Percentiles rank a stretch among this genome's conserved stretches.
These are phyloP conservation scores for Fusarium pseudonygamai DNA, from an alignment of 2,329 filamentous ascomycete species.

Conservation along the genomic window DNA sequence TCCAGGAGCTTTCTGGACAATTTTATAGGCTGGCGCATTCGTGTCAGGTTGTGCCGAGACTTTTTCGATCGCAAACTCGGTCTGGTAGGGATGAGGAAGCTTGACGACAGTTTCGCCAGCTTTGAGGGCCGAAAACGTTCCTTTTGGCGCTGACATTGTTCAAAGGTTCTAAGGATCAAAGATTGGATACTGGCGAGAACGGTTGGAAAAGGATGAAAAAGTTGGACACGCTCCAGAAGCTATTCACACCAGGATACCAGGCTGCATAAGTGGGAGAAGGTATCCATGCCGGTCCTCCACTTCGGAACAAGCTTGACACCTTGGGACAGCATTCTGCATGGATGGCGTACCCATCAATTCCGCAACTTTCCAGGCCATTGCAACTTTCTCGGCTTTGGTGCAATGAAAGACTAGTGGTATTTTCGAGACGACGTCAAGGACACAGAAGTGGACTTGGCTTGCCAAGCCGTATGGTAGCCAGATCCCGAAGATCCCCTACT, in stretches of 20 bases:
- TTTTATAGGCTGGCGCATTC: constrained; percentile 47
- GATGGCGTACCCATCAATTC: constrained; percentile 14
- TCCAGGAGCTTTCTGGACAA: constrained; percentile 45
- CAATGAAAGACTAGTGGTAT: constrained; percentile 1
- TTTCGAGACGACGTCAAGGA: constrained; percentile 8
- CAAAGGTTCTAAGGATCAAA: background rate
- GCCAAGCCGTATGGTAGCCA: background rate
- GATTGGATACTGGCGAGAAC: background rate
- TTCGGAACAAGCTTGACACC: constrained; percentile 12
- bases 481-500: constrained; percentile 15
- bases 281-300: constrained; percentile 12
- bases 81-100: constrained; percentile 61
- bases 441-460: constrained; percentile 7
- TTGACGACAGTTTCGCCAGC: constrained; percentile 54
- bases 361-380: constrained; percentile 3
- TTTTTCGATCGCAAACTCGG: constrained; percentile 55
- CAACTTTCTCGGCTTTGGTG: constrained; percentile 3
- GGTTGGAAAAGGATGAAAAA: background rate
- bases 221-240: constrained; percentile 15
- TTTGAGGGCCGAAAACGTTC: constrained; percentile 36
- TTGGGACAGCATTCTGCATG: background rate
- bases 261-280: constrained; percentile 9
- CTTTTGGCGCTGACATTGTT: constrained; percentile 30
- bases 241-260: constrained; percentile 31
- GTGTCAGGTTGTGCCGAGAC: constrained; percentile 35